Percentiles rank a stretch among this genome's conserved stretches.
Evolutionary conservation across 257 asterid species (phyloP).

Genomic region (Linderniella brevidens): DNA sequence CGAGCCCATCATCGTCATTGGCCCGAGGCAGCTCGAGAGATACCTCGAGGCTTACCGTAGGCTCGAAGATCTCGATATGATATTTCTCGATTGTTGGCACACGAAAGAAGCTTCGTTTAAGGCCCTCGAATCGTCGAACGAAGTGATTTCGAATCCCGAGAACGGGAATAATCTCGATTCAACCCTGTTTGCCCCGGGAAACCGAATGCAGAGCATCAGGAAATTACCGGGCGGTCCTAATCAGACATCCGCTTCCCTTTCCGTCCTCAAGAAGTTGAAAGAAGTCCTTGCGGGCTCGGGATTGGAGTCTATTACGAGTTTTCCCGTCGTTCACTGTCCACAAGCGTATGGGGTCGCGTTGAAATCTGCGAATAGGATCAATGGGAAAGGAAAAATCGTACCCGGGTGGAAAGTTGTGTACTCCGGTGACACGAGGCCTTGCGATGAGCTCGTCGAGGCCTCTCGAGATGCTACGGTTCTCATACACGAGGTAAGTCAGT

Average conservation of each 20-base stretch:
- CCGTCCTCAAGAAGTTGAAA: conserved; percentile 29
- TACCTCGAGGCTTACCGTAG: conserved; percentile 85
- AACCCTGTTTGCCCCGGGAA: conserved; percentile 43
- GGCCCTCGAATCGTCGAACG: conserved; percentile 22
- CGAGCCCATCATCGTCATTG: conserved; percentile 58
- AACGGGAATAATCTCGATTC: conserved; percentile 15
- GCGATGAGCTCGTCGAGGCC: conserved; percentile 67
- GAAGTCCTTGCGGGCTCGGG: conserved; percentile 51
- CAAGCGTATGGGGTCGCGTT: conserved; percentile 63
- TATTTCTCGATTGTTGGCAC: conserved; percentile 65
- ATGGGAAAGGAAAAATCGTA: conserved; percentile 34
- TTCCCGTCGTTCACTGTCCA: conserved; percentile 83
- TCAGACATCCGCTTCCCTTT: conserved; percentile 21
- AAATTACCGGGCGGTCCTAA: conserved; percentile 34
- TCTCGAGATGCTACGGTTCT: conserved; percentile 74
- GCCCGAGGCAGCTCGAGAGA: conserved; percentile 81
- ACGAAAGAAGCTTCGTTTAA: conserved; percentile 48
- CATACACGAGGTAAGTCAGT: conserved; percentile 65
- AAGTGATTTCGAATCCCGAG: conserved; percentile 7
- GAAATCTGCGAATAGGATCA: conserved; percentile 45
- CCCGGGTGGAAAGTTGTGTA: conserved; percentile 94
- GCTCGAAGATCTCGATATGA: conserved; percentile 89
- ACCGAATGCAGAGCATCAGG: conserved; percentile 61
- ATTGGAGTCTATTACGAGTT: conserved; percentile 46
- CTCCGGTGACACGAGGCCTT: conserved; percentile 97